Conservation (phyloP, 176 grass and related monocot species). For the Rhynchospora pubera region DNA sequence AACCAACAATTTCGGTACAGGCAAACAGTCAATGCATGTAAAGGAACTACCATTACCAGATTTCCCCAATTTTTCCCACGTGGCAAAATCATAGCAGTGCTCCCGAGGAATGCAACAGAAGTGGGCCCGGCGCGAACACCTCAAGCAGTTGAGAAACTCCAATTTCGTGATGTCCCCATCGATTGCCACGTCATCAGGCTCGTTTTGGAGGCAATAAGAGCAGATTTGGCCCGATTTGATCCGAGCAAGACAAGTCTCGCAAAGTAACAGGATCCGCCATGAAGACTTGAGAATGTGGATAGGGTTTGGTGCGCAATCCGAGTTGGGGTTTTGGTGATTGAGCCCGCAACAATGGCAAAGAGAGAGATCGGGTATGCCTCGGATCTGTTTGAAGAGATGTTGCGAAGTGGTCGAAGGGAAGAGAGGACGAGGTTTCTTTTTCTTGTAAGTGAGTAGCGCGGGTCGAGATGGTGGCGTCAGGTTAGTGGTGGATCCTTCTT, state of each 20-base stretch:
- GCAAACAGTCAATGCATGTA: constrained; percentile 20
- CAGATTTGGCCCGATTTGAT: constrained; percentile 37
- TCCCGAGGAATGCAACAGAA: constrained; percentile 39
- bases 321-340: constrained; percentile 29
- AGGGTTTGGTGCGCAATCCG: constrained; percentile 23
- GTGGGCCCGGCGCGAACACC: constrained; percentile 48
- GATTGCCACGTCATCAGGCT: constrained; percentile 19
- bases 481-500: not conserved
- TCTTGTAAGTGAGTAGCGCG: constrained; percentile 17
- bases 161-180: constrained; percentile 27
- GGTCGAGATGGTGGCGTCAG: not conserved
- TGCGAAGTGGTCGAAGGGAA: not conserved
- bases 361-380: constrained; percentile 36
- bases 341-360: constrained; percentile 52
- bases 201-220: constrained; percentile 61
- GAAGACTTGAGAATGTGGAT: constrained; percentile 50
- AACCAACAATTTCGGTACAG: not conserved
- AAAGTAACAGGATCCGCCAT: constrained; percentile 78
- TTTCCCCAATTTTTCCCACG: constrained; percentile 3
- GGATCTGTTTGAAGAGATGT: constrained; percentile 10
- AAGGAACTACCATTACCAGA: not conserved
- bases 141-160: constrained; percentile 32
- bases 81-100: constrained; percentile 40
- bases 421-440: not conserved
- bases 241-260: constrained; percentile 48